Percentiles rank a stretch among this genome's conserved stretches.
Evolutionary conservation across 2,329 filamentous ascomycete species (phyloP).

Genomic region (Alternaria solani): DNA sequence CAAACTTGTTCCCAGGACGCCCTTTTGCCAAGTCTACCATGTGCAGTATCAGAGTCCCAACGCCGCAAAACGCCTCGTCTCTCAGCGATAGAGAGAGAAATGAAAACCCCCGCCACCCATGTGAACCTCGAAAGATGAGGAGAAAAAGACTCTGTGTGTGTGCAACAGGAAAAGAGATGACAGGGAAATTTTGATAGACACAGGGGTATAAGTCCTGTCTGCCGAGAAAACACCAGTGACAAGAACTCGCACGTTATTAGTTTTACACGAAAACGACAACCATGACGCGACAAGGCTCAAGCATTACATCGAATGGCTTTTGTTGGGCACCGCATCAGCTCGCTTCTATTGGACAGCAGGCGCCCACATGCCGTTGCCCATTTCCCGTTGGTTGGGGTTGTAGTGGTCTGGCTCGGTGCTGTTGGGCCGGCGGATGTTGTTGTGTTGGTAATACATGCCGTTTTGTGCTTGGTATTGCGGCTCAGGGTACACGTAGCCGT

Average conservation of each 20-base stretch:
- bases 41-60: constrained; percentile 23
- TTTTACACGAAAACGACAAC: constrained; percentile 38
- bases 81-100: constrained; percentile 17
- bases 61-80: constrained; percentile 45
- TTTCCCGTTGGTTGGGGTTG: constrained; percentile 50
- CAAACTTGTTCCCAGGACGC: constrained; percentile 37
- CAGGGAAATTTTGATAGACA: constrained; percentile 45
- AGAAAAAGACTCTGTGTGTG: constrained; percentile 37
- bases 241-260: constrained; percentile 42
- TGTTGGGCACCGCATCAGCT: not conserved
- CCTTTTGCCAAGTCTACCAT: constrained; percentile 42
- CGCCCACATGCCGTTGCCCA: constrained; percentile 53
- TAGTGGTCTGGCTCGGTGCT: constrained; percentile 72
- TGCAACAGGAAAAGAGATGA: constrained; percentile 23
- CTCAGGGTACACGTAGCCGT: constrained; percentile 83
- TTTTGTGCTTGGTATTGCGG: constrained; percentile 67
- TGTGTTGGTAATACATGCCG: constrained; percentile 75
- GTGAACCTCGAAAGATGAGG: constrained; percentile 30
- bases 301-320: constrained; percentile 5
- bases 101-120: constrained; percentile 14
- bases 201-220: constrained; percentile 53
- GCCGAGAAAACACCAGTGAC: constrained; percentile 44
- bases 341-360: constrained; percentile 51
- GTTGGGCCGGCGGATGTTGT: constrained; percentile 74
- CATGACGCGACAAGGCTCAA: constrained; percentile 3